phyloP scores from a whole-genome alignment of 2,329 filamentous ascomycete genomes.

The Proliferodiscus dingleyae region DNA sequence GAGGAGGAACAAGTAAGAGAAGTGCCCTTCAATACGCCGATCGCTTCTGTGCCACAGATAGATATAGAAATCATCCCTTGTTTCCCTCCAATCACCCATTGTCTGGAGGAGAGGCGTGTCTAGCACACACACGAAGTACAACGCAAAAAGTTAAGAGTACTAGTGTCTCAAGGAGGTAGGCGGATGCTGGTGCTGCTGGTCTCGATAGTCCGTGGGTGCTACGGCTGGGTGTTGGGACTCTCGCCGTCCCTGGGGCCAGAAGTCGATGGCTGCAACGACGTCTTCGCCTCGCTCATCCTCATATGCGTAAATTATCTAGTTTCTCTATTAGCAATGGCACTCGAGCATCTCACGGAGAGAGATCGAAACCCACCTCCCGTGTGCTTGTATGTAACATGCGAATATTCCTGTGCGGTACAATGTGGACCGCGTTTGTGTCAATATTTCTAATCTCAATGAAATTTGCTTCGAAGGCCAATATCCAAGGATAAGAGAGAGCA shows the following conservation, averaged over 20 bases:
- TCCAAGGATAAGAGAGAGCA: conserved; percentile 93
- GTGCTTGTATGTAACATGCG: conserved; percentile 97
- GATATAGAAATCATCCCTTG: conserved; percentile 5
- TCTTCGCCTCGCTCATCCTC: conserved; percentile 94
- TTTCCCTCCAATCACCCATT: conserved; percentile 13
- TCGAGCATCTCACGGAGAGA: conserved; percentile 6
- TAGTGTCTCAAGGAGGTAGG: conserved; percentile 26
- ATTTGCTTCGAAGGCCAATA: conserved; percentile 92
- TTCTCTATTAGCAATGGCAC: conserved; percentile 17
- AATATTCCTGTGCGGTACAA: conserved; percentile 94
- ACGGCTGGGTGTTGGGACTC: conserved; percentile 19
- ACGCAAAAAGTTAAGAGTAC: conserved; percentile 11
- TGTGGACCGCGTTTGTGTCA: conserved; percentile 90
- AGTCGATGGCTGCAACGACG: conserved; percentile 90
- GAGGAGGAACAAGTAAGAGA: conserved; percentile 2
- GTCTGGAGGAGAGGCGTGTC: conserved; percentile 21
- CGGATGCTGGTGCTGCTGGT: conserved; percentile 14
- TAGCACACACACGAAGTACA: conserved; percentile 22
- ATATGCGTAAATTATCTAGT: conserved; percentile 91
- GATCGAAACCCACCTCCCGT: conserved; percentile 69
- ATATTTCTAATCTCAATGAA: conserved; percentile 97
- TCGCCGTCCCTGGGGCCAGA: conserved; percentile 57
- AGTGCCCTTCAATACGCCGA: conserved; percentile 20
- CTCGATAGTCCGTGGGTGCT: conserved; percentile 15
- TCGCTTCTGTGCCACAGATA: conserved; percentile 20